Base-by-base conservation (phyloP, 1,284 basidiomycete genomes). In the Ceratobasidium sp. region DNA sequence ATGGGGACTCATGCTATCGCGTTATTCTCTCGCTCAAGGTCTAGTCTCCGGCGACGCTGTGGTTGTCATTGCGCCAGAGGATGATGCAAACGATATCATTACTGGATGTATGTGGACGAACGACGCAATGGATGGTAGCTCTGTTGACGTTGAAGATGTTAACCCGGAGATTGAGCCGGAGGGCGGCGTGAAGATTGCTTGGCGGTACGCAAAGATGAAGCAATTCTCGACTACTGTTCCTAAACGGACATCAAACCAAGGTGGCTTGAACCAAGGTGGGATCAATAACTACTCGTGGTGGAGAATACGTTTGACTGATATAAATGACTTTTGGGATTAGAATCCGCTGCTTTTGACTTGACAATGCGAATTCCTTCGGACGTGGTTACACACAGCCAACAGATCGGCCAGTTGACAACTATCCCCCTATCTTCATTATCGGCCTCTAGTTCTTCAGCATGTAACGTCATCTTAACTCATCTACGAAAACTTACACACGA, bases 151-250 rank as follows among this genome's bases (percentile, higher is more conserved):
- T 71, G 82, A 80, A 9, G 84, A 82, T 66, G 82, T 80, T 18
- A 78, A 81, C 73, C 82, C 79, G 40, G 82, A 49, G 86, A 84
- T 53, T 86, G 86, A 60, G 87, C 86, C 60, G 86, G 76, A 89
- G 89, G 79, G 85, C 84, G 55, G 63, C 80, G 78, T 96, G 80
- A 95, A 94, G 86, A 98, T 98, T 82, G 97, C 97, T 53, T 99
- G 97, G 95, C 89, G 97, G 83, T 99, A 99, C 85, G 94, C 95
- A 82, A 89, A 91, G 79, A 94, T 98, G 94, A 95, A 93, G 86
- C 93, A 90, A 85, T 97, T 97, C 85, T 92, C 94, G 86, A 98
- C 96, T 0, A 96, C 95, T 0, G 92, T 97, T 40, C 64, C 78
- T 42, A 51, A 77, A 63, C 26, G 72, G 82, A 84, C 58, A 82